phyloP scores from a whole-genome alignment of 768 basidiomycete genomes.

The Boletellus ananas region DNA sequence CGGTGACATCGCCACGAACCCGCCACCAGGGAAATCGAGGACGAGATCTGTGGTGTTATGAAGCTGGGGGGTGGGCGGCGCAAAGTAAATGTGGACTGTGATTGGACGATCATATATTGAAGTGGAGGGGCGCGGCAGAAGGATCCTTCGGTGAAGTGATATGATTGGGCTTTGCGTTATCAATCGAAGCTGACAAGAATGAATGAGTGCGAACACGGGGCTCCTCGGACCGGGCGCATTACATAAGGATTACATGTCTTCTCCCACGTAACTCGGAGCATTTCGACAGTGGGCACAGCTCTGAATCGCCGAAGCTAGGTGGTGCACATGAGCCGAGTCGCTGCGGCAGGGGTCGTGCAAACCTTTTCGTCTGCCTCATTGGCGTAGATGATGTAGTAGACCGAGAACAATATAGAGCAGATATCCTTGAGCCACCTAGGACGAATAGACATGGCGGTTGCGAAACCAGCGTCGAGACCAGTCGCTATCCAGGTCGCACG shows the following conservation, averaged over 20 bases:
- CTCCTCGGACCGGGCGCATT: slow-evolving; percentile 23
- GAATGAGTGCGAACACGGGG: slow-evolving; percentile 4
- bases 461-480: slow-evolving; percentile 96
- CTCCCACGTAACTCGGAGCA: slow-evolving; percentile 95
- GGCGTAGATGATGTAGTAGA: slow-evolving; percentile 87
- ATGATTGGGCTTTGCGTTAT: slow-evolving; percentile 53
- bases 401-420: slow-evolving; percentile 77
- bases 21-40: slow-evolving; percentile 92
- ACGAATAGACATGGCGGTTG: slow-evolving; percentile 89
- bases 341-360: slow-evolving; percentile 11
- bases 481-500: slow-evolving; percentile 94
- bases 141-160: slow-evolving; percentile 64
- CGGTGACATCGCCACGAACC: slow-evolving; percentile 94
- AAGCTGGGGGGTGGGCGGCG: slow-evolving; percentile 61
- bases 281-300: slow-evolving; percentile 92
- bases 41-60: slow-evolving; percentile 73
- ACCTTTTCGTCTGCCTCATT: slow-evolving; percentile 97
- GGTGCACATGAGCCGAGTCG: neutral
- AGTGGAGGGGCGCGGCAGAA: slow-evolving; percentile 74
- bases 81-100: slow-evolving; percentile 79
- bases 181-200: slow-evolving; percentile 56
- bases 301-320: slow-evolving; percentile 82
- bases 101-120: slow-evolving; percentile 82
- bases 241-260: slow-evolving; percentile 94
- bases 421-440: slow-evolving; percentile 91